Base-by-base conservation (phyloP, 192 early-diverging fungal species). In the Linnemannia elongata region DNA sequence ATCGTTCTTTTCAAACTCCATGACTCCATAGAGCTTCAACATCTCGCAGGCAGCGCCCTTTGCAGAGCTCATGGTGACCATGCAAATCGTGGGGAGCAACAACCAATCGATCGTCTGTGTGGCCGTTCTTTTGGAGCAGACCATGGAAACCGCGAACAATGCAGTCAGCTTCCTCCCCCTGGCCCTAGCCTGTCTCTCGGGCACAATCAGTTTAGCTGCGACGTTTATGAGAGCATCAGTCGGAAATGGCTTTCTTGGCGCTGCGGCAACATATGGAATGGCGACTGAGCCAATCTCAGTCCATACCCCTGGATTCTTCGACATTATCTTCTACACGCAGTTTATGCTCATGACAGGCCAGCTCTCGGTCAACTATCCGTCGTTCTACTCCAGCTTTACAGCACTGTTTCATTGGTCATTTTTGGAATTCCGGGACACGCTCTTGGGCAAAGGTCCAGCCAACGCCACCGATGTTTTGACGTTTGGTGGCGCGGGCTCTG, bases 301-400 rank as follows among this genome's bases (percentile, higher is more conserved):
- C 15, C 90, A 92, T 54, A 89, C 91, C 6, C 91, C 91, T 13
- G 90, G 91, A 15, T 88, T 92, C 57, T 92, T 92, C 49, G 91
- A 92, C 80, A 69, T 92, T 41, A 35, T 92, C 3, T 88, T 82
- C 69, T 92, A 92, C 35, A 83, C 89, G 3, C 91, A 92, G 81
- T 92, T 92, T 72, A 89, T 90, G 69, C 63, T 92, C 27, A 81
- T 85, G 57, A 85, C 87, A 35, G 90, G 89, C 2, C 88, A 88
- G 72, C 87, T 92, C 49, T 83, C 85, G n/a, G 47, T 92, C 66
- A 79, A 89, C 69, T 92, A 92, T 54, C 91, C 91, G 5, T 75
- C 78, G 12, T 92, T 89, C 70, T 90, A 92, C 69, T 76, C 89
- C 2, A 85, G 88, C 12, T 92, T 92, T 69, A 89, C 88, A 1